Evolutionary conservation across 345 rosid genomes (phyloP).

Genomic region (Schrenkiella parvula): DNA sequence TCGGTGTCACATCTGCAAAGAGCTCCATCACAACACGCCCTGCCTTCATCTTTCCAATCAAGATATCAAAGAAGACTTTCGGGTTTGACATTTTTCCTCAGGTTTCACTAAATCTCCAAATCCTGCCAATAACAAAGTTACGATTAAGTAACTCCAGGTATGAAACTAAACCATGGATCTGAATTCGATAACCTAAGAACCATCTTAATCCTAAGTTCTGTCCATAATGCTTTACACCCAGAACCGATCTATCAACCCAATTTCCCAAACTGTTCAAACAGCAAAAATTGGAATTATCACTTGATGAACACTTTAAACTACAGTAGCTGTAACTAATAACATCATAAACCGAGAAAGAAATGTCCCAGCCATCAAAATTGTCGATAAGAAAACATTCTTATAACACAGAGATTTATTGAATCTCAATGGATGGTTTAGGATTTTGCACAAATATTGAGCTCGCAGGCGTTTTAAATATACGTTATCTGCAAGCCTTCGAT

Average conservation of each 20-base stretch:
- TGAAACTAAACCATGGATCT: background rate
- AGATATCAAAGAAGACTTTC: conserved; percentile 67
- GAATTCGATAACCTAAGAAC: background rate
- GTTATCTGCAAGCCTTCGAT: conserved; percentile 78
- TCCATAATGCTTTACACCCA: background rate
- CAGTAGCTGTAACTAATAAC: background rate
- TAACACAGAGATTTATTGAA: conserved; percentile 30
- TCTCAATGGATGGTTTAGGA: conserved; percentile 27
- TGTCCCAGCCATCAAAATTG: conserved; percentile 25
- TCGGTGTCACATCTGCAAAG: conserved; percentile 64
- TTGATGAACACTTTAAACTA: background rate
- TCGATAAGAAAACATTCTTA: conserved; percentile 26
- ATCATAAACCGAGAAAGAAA: background rate
- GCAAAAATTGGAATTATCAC: background rate
- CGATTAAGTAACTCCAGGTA: background rate
- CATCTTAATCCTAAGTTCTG: background rate
- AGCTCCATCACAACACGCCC: conserved; percentile 82
- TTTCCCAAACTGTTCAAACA: background rate
- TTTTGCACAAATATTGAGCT: conserved; percentile 89
- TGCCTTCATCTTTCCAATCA: conserved; percentile 59
- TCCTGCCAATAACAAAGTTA: conserved; percentile 9
- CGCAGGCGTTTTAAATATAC: conserved; percentile 35
- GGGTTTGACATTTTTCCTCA: conserved; percentile 53
- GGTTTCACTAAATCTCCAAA: background rate
- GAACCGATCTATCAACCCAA: background rate